Base-by-base conservation (phyloP, 2,329 filamentous ascomycete genomes). In the Dactylonectria macrodidyma region DNA sequence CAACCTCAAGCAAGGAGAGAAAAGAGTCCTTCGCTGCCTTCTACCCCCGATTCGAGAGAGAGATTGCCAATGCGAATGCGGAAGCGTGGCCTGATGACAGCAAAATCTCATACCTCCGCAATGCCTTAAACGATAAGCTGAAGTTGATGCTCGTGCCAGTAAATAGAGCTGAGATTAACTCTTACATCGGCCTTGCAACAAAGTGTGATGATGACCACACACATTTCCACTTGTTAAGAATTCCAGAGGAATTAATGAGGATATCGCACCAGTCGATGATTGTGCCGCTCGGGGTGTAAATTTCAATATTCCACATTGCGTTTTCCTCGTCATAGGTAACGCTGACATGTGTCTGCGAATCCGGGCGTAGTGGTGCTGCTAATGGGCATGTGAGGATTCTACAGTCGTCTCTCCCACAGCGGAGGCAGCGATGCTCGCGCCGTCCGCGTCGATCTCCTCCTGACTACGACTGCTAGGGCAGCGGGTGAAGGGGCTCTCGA, bases 51-150 rank as follows among this genome's bases (percentile, higher is more conserved):
- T 54, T 47, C 19, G 51, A 54, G 51, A 54, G 51, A 36, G 51
- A 54, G 51, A 54, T 54, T 38, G 51, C 51, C 51, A 54, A 54
- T 54, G 51, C 51, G 2, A 54, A 54, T 54, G 26, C 51, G 30
- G 26, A 54, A 54, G 33, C 51, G n/a, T 54, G 51, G 51, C 33
- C 33, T 36, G 30, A 54, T 38, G 51, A 36, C 50, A 52, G 50
- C 50, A 52, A 52, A 52, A 52, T 52, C 50, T 52, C 30, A 34
- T 54, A 54, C 51, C 3, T 54, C 1, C 51, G 30, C n/a, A 38
- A 54, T 54, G 33, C 51, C 26, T 36, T 54, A 30, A 36, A 54
- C 51, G 30, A 54, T 19, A 54, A 54, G 30, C 50, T 54, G n/a
- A 54, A 54, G 51, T 36, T 54, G 30, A 54, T 54, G 51, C 51